Percentiles rank a stretch among this genome's conserved stretches.
phyloP scores from a whole-genome alignment of 2,329 filamentous ascomycete species.

The Trichoderma citrinoviride region DNA sequence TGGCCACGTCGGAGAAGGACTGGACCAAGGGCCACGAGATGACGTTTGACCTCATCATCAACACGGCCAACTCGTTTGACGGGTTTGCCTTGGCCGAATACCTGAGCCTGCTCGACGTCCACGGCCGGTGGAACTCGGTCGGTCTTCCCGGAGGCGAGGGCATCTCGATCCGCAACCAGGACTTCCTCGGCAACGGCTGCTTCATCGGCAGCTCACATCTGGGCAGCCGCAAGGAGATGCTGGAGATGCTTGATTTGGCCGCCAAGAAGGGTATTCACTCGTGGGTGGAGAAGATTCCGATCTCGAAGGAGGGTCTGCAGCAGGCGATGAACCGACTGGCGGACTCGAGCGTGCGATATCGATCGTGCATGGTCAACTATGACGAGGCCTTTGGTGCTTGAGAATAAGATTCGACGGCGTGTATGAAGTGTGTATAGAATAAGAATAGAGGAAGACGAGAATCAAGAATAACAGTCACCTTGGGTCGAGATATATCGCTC shows the following conservation, averaged over 20 bases:
- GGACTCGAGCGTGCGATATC: constrained; percentile 69
- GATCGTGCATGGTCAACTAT: constrained; percentile 71
- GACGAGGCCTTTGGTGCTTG: constrained; percentile 63
- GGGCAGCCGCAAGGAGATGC: constrained; percentile 66
- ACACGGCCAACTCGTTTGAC: constrained; percentile 67
- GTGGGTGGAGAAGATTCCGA: constrained; percentile 71
- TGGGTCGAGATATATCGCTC: not conserved
- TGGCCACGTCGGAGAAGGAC: constrained; percentile 55
- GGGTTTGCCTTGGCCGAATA: constrained; percentile 69
- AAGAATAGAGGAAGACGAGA: not conserved
- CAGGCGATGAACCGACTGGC: constrained; percentile 67
- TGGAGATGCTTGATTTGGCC: constrained; percentile 69
- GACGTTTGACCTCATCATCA: constrained; percentile 75
- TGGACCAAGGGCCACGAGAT: constrained; percentile 57
- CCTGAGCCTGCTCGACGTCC: constrained; percentile 75
- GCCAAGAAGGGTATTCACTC: constrained; percentile 66
- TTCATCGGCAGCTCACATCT: constrained; percentile 70
- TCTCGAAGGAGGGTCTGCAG: constrained; percentile 68
- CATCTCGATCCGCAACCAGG: constrained; percentile 68
- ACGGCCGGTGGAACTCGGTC: constrained; percentile 76
- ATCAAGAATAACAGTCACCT: not conserved
- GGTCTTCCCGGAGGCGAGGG: constrained; percentile 76
- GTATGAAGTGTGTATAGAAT: not conserved
- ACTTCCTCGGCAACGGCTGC: constrained; percentile 71
- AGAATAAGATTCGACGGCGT: not conserved